Percentiles rank a stretch among this genome's conserved stretches.
phyloP scores from a whole-genome alignment of 1,284 basidiomycete species.

The Ustilago hordei region DNA sequence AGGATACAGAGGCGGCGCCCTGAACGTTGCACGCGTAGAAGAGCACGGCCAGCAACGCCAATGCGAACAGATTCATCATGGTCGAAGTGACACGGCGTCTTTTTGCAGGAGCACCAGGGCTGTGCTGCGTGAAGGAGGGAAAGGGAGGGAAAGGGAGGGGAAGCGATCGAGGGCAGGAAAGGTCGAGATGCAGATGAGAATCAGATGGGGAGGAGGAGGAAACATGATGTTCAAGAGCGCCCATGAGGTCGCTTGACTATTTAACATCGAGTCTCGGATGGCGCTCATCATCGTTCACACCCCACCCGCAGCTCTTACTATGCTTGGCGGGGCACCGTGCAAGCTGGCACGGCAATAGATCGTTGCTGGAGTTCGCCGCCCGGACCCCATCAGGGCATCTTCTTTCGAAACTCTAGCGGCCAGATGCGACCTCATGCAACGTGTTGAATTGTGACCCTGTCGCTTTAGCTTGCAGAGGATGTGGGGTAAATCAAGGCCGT shows the following conservation, averaged over 20 bases:
- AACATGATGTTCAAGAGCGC: not conserved
- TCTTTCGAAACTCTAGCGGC: not conserved
- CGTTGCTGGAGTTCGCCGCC: not conserved
- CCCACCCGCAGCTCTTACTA: not conserved
- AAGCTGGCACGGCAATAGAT: not conserved
- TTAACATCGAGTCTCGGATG: not conserved
- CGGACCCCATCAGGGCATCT: not conserved
- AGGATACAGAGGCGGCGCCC: conserved; percentile 10
- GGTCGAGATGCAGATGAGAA: not conserved
- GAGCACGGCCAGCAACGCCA: conserved; percentile 8
- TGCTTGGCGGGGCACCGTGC: not conserved
- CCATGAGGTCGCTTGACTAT: not conserved
- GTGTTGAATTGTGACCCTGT: not conserved
- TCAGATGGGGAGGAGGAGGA: not conserved
- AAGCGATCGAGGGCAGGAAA: not conserved
- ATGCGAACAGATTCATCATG: conserved; percentile 8
- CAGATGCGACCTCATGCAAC: not conserved
- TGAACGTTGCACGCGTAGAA: conserved; percentile 1
- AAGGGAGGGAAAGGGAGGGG: not conserved
- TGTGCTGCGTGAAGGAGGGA: not conserved
- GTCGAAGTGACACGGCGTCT: not conserved
- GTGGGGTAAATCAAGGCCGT: not conserved
- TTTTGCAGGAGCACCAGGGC: not conserved
- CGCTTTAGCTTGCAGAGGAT: not conserved
- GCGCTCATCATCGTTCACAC: not conserved